phyloP scores from a whole-genome alignment of 768 basidiomycete genomes.

The Pleurotus tuoliensis region DNA sequence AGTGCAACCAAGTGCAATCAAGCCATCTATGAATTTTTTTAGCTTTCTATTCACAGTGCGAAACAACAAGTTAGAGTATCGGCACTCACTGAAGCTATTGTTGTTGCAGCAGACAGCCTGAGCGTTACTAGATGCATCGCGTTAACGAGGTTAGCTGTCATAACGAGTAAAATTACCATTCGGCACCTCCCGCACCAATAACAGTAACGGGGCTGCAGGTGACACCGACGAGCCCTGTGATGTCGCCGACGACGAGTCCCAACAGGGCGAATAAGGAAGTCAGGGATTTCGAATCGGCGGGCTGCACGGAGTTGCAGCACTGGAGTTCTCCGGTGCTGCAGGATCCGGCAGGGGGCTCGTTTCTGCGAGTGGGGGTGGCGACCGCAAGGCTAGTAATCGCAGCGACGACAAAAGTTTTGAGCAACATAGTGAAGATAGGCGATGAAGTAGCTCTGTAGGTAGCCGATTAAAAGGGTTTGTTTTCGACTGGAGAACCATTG shows the following conservation, averaged over 20 bases:
- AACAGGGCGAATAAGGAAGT: slow-evolving; percentile 17
- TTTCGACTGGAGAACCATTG: neutral
- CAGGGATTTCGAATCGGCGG: neutral
- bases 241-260: slow-evolving; percentile 17
- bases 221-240: slow-evolving; percentile 21
- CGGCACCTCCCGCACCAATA: slow-evolving; percentile 15
- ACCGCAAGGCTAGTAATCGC: slow-evolving; percentile 16
- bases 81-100: slow-evolving; percentile 22
- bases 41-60: neutral
- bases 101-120: slow-evolving; percentile 28
- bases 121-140: slow-evolving; percentile 12
- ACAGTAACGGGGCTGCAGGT: slow-evolving; percentile 25
- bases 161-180: slow-evolving; percentile 16
- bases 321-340: slow-evolving; percentile 17
- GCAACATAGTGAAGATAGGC: slow-evolving; percentile 6
- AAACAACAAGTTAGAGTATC: neutral
- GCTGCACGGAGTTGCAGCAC: slow-evolving; percentile 15
- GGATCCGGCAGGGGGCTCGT: slow-evolving; percentile 7
- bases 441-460: neutral
- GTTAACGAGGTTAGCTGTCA: neutral
- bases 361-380: slow-evolving; percentile 14
- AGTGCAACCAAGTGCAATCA: slow-evolving; percentile 11
- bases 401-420: slow-evolving; percentile 9
- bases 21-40: slow-evolving; percentile 3
- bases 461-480: neutral